Evolutionary conservation across 176 grass and related monocot genomes (phyloP), one percentile per base, ranked within the genome.

Genomic region (Cenchrus americanus): DNA sequence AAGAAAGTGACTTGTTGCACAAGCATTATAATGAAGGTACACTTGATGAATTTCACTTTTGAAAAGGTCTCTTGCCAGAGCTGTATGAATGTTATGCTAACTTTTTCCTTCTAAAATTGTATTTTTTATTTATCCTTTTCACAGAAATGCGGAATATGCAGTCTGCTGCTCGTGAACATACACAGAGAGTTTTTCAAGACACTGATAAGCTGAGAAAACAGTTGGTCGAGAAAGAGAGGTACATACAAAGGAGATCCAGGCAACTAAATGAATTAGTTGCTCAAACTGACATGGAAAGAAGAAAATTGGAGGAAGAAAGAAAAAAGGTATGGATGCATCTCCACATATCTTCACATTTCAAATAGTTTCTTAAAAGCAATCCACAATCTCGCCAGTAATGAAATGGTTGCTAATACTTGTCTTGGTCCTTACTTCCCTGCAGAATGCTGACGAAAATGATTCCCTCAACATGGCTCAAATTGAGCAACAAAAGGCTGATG

Each of bases 241-340:
- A 58, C 50, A 76, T 90, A 37, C 74, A 83, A 74, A 79, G 46
- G 77, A 85, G 73, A 69, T 57, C 58, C 10, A 88, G 79, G 58
- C 61, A 85, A 64, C 68, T 88, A 53, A 80, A 47, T 27, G 80
- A 90, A 48, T 60, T 79, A n/a, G 85, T 82, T 64, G 84, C 82
- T 84, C 87, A 85, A 82, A 93, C 78, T 69, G 91, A 90, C 22
- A 60, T 87, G 64, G 88, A 93, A 54, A 88, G 77, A 79, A 93
- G 66, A 84, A 93, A 90, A 23, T 12, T 93, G 57, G 85, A 90
- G 42, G 76, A 85, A 58, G 91, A 93, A 61, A 88, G 27, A 23
- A 80, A 82, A 83, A 85, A 83, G 88, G 91, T 90, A 82, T 17
- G 9, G 50, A 70, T 62, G 46, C 55, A 61, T 3, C 42, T 15